Evolutionary conservation across 2,329 filamentous ascomycete genomes (phyloP), one percentile per base, ranked within the genome.

Genomic region (Lachnellula occidentalis): DNA sequence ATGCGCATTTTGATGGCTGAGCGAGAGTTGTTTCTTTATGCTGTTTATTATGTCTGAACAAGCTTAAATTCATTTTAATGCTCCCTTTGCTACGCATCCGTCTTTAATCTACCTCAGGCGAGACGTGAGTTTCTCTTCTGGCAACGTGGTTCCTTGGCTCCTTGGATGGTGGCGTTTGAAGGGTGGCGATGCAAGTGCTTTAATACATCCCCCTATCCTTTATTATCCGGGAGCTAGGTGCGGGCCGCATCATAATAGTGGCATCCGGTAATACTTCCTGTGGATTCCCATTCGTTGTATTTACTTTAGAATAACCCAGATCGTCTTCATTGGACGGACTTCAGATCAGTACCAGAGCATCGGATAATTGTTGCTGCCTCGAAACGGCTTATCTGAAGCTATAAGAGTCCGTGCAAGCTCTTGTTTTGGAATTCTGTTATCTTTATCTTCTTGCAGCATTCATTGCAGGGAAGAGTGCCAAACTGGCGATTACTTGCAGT

Each of bases 181-280:
- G 36, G n/a, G 14, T 39, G 36, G 36, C 36, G 36, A 39, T 39
- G 36, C 36, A 39, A 39, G 17, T 17, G 36, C 14, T n/a, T 39
- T n/a, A n/a, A n/a, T n/a, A n/a, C n/a, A n/a, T n/a, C n/a, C n/a
- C n/a, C n/a, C n/a, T n/a, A n/a, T n/a, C n/a, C n/a, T n/a, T n/a
- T n/a, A n/a, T n/a, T n/a, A n/a, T n/a, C n/a, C n/a, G n/a, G n/a
- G n/a, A n/a, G n/a, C n/a, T n/a, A n/a, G n/a, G 27, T 42, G 36
- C 50, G 51, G 43, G 45, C 45, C 45, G 51, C 50, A 47, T 53
- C 36, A 31, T 39, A 53, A 45, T 19, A 39, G 17, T 36, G 49
- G 49, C 37, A 34, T 21, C 49, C 49, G 45, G 45, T n/a, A 48
- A 27, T 48, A 48, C 22, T n/a, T 48, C n/a, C 45, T 19, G 22